Conservation (phyloP, 768 basidiomycete genomes). For the Mycena kentingensis region DNA sequence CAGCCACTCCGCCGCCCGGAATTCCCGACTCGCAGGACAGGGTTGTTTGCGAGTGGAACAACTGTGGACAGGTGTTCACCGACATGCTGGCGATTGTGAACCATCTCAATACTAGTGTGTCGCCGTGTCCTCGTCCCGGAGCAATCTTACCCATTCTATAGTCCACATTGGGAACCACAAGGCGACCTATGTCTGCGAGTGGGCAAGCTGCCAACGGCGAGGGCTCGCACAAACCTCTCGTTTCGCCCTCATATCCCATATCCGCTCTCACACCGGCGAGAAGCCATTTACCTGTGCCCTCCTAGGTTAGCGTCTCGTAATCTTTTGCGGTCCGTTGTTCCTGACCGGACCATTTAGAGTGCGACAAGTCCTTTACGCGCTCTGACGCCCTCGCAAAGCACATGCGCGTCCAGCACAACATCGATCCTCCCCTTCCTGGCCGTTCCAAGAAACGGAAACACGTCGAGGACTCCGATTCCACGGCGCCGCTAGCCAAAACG, state of each 20-base stretch:
- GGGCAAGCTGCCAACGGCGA: conserved; percentile 77
- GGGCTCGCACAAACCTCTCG: conserved; percentile 86
- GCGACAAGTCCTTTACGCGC: conserved; percentile 93
- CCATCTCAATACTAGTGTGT: conserved; percentile 80
- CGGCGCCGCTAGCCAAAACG: conserved; percentile 25
- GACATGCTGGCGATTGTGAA: conserved; percentile 75
- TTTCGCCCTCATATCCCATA: conserved; percentile 88
- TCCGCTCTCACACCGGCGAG: conserved; percentile 92
- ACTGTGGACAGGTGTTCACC: conserved; percentile 72
- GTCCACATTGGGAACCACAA: conserved; percentile 84
- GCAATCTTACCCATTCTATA: conserved; percentile 30
- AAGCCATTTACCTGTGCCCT: conserved; percentile 85
- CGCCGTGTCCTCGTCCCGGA: conserved; percentile 10
- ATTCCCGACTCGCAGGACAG: conserved; percentile 48
- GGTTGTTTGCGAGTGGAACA: conserved; percentile 82
- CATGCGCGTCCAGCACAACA: conserved; percentile 85
- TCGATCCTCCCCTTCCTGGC: conserved; percentile 70
- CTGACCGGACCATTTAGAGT: conserved; percentile 54
- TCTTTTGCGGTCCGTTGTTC: conserved; percentile 4
- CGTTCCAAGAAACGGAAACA: conserved; percentile 69
- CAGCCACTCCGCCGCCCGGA: conserved; percentile 12
- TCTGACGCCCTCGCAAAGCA: conserved; percentile 93
- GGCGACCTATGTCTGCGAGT: conserved; percentile 87
- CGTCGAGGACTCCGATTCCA: conserved; percentile 37
- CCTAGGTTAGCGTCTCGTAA: conserved; percentile 60